Evolutionary conservation across 2,329 filamentous ascomycete species (phyloP), one percentile per base, ranked within the genome.

Genomic region (Colletotrichum magnum): DNA sequence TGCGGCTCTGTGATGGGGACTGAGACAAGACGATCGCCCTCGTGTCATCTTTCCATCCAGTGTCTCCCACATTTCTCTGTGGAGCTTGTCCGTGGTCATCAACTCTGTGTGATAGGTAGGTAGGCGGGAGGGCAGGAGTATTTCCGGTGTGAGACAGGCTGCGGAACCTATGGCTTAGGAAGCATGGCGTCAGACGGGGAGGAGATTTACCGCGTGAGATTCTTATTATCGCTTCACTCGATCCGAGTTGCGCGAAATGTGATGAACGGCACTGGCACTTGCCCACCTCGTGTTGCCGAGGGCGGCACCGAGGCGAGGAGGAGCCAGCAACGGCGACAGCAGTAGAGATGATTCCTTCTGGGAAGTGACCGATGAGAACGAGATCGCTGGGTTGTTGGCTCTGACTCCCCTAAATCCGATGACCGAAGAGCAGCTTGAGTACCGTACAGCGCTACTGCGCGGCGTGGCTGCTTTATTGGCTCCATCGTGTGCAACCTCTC

Each of bases 401-500:
- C 10, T 36, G 32, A 36, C 32, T 36, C 50, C 47, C 47, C 24
- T 39, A 36, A 41, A 60, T 62, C 50, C 50, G 53, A 47, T 62
- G 50, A 62, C 59, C 59, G 21, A 53, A 50, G 21, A 16, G 7
- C 26, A 36, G 50, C 13, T 62, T 26, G 24, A 39, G 36, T 28
- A 36, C 45, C n/a, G n/a, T 15, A 24, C 16, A 32, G 24, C 32
- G 21, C 16, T 32, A 53, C 47, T 13, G 13, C 36, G 26, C 32
- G 7, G 13, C 50, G 59, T 53, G 50, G 18, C 16, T 9, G 48
- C 21, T 45, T 62, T 16, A 54, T 53, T 62, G 59, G 59, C 59
- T 18, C 24, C 28, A 53, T 86, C 60, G 76, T 81, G 76, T 81
- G 18, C 81, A 84, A 7, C 86, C 88, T n/a, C 94, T 94, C 80